These are phyloP conservation scores for Lagerstroemia speciosa DNA, from an alignment of 345 rosid species.

Conservation along the genomic window DNA sequence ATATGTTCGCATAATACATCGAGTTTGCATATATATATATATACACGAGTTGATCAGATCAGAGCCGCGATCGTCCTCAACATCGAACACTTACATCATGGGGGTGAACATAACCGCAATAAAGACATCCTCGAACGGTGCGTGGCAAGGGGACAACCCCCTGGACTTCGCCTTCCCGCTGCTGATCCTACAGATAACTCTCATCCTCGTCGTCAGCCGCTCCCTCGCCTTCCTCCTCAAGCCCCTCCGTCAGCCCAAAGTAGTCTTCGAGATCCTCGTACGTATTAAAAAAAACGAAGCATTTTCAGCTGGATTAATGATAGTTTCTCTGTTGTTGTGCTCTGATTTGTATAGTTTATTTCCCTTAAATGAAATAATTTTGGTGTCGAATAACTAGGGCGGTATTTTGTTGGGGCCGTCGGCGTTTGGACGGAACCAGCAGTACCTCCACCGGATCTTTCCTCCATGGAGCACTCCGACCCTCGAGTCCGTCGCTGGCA, in stretches of 20 bases:
- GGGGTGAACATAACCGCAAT: slow-evolving; percentile 48
- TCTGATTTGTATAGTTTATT: no score
- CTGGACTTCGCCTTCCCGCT: slow-evolving; percentile 73
- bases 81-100: no score
- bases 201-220: slow-evolving; percentile 57
- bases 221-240: slow-evolving; percentile 62
- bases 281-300: not conserved
- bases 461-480: slow-evolving; percentile 68
- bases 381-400: no score
- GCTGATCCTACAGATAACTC: slow-evolving; percentile 58
- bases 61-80: no score
- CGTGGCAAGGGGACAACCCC: slow-evolving; percentile 90
- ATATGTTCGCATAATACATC: no score
- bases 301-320: no score
- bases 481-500: slow-evolving; percentile 67
- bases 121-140: slow-evolving; percentile 72
- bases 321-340: no score
- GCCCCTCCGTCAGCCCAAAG: slow-evolving; percentile 91
- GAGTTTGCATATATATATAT: no score
- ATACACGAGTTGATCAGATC: no score
- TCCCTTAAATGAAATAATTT: no score
- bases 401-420: slow-evolving; percentile 84
- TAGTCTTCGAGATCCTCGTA: slow-evolving; percentile 85
- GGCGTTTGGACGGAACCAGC: slow-evolving; percentile 51
- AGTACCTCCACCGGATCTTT: slow-evolving; percentile 39